phyloP scores from a whole-genome alignment of 306 rosid species.

The Glycine soja region DNA sequence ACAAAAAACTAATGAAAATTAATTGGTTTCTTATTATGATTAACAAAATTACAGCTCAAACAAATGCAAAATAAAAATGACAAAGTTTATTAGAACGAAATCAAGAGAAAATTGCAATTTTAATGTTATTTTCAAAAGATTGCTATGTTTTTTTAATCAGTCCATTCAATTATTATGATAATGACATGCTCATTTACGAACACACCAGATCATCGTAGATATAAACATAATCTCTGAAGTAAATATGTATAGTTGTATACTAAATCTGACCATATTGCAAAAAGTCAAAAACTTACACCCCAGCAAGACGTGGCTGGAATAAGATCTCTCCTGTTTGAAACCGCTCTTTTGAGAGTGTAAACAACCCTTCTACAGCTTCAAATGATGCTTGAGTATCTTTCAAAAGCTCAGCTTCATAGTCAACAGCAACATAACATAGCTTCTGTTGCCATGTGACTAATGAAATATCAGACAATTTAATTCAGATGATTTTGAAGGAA shows the following conservation, averaged over 20 bases:
- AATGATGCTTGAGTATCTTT: conserved; percentile 76
- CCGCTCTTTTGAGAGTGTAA: conserved; percentile 77
- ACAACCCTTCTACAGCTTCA: conserved; percentile 69
- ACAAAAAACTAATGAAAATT: not conserved
- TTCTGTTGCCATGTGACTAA: conserved; percentile 57
- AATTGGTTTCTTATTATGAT: not conserved
- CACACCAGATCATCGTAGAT: not conserved
- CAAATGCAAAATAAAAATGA: not conserved
- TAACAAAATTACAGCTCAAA: not conserved
- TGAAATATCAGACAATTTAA: conserved; percentile 43
- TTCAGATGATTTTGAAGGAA: conserved; percentile 25
- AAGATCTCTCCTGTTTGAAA: conserved; percentile 86
- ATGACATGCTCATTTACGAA: conserved; percentile 4
- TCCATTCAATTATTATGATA: not conserved
- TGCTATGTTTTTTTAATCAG: not conserved
- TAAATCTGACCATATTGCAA: conserved; percentile 14
- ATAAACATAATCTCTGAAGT: not conserved
- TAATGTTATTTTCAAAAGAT: not conserved
- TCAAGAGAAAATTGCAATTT: not conserved
- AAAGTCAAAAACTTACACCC: conserved; percentile 66
- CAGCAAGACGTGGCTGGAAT: conserved; percentile 77
- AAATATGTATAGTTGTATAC: conserved; percentile 1
- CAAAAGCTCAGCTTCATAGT: conserved; percentile 74
- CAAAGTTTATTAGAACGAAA: not conserved
- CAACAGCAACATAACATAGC: conserved; percentile 79